phyloP scores from a whole-genome alignment of 2,329 filamentous ascomycete species.

The Colletotrichum filicis region DNA sequence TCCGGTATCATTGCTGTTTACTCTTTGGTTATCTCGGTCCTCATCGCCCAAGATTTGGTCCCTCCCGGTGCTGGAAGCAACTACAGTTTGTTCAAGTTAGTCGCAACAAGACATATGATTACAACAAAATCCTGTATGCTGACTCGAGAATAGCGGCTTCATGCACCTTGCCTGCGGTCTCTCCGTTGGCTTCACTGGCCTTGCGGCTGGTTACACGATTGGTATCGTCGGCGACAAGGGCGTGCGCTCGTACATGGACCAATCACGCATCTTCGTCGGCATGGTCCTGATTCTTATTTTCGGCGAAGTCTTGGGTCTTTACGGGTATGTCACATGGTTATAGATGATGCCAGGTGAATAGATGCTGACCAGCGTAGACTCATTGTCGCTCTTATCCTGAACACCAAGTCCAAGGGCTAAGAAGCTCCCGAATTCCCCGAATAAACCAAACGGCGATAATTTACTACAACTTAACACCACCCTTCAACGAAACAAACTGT shows the following conservation, averaged over 20 bases:
- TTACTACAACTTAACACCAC: constrained; percentile 16
- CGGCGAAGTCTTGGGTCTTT: constrained; percentile 95
- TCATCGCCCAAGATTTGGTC: constrained; percentile 90
- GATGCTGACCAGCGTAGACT: constrained; percentile 63
- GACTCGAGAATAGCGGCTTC: constrained; percentile 71
- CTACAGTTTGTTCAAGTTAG: constrained; percentile 88
- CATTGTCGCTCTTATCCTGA: constrained; percentile 92
- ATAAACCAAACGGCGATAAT: constrained; percentile 7
- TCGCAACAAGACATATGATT: constrained; percentile 31
- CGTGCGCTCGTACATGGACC: constrained; percentile 94
- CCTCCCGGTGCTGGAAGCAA: constrained; percentile 69
- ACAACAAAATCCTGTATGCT: constrained; percentile 10
- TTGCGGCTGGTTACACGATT: constrained; percentile 96
- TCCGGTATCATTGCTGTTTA: constrained; percentile 99
- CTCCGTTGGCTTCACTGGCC: constrained; percentile 89
- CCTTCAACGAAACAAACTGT: constrained; percentile 30
- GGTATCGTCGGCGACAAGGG: constrained; percentile 95
- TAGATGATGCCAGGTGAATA: neutral
- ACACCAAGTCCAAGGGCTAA: constrained; percentile 82
- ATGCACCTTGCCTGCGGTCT: constrained; percentile 93
- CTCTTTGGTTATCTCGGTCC: constrained; percentile 93
- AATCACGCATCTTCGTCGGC: constrained; percentile 95
- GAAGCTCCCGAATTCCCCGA: neutral
- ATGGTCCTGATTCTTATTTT: constrained; percentile 99
- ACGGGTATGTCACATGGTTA: constrained; percentile 74